A percentile compares a stretch with the other conserved stretches of the same genome.
These are phyloP conservation scores for Arthroderma uncinatum DNA, from an alignment of 2,329 filamentous ascomycete species.

Conservation along the genomic window DNA sequence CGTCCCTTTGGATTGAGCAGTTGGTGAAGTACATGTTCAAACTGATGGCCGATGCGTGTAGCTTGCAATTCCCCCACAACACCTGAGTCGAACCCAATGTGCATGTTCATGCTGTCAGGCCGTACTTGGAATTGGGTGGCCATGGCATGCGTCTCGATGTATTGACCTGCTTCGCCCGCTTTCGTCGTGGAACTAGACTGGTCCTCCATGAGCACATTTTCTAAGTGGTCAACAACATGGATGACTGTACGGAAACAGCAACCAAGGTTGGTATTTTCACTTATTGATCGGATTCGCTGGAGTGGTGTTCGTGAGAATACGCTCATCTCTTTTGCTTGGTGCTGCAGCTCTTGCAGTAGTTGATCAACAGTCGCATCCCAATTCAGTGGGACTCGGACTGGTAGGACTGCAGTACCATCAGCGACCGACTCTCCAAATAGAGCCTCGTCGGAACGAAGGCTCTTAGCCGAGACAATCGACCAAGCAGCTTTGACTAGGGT, in stretches of 20 bases:
- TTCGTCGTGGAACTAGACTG: not conserved
- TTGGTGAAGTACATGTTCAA: constrained; percentile 6
- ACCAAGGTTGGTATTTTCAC: constrained; percentile 31
- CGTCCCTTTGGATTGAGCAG: not conserved
- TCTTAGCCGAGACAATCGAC: constrained; percentile 9
- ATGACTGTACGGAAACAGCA: constrained; percentile 29
- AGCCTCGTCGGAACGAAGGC: constrained; percentile 25
- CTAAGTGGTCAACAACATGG: not conserved
- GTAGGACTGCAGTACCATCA: constrained; percentile 23
- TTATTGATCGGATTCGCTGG: constrained; percentile 42
- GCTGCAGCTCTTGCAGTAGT: constrained; percentile 42
- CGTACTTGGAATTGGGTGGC: not conserved
- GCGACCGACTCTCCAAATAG: constrained; percentile 34
- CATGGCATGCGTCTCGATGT: not conserved
- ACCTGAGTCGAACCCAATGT: not conserved
- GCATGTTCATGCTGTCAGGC: not conserved
- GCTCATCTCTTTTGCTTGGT: constrained; percentile 43
- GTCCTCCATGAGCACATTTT: too few species aligned
- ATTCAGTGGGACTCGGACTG: constrained; percentile 25
- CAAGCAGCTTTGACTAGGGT: constrained; percentile 10
- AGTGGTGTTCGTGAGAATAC: constrained; percentile 44
- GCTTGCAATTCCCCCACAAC: not conserved
- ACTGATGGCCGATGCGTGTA: not conserved
- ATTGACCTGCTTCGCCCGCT: not conserved
- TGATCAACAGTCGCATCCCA: not conserved